phyloP scores from a whole-genome alignment of 352 stramenopile genomes.

The Peronospora tabacina region DNA sequence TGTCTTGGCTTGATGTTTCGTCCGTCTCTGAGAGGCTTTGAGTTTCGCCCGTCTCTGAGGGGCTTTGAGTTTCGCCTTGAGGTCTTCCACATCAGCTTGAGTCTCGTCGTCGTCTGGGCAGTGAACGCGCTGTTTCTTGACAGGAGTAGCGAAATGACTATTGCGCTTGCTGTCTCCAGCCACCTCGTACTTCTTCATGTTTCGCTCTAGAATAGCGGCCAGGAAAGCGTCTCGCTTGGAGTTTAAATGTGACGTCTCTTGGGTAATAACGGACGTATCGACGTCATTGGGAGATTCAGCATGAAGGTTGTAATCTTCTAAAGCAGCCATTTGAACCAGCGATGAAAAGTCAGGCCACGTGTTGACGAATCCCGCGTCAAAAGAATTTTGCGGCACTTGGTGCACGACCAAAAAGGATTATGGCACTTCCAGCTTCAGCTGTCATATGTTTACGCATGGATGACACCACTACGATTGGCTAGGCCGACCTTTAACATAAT shows the following conservation, averaged over 20 bases:
- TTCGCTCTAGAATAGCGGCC: conserved; percentile 18
- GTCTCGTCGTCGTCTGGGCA: conserved; percentile 15
- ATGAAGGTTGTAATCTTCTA: no score
- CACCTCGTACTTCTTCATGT: conserved; percentile 14
- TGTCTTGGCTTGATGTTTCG: conserved; percentile 3
- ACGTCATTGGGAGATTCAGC: background rate
- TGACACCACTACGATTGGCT: no score
- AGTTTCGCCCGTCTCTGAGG: conserved; percentile 6
- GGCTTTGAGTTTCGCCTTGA: conserved; percentile 15
- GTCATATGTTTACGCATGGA: no score
- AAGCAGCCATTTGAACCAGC: no score
- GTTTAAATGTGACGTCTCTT: conserved; percentile 6
- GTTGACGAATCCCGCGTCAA: no score
- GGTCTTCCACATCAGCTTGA: conserved; percentile 21
- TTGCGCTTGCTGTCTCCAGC: conserved; percentile 9
- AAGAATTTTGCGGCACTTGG: no score
- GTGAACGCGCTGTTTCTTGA: conserved; percentile 2
- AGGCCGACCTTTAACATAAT: no score
- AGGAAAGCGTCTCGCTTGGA: conserved; percentile 18
- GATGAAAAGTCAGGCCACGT: no score
- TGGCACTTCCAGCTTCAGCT: no score
- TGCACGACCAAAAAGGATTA: no score
- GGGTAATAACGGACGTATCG: conserved; percentile 9
- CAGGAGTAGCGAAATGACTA: conserved; percentile 15
- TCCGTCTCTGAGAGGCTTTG: no score